Percentiles rank a stretch among this genome's conserved stretches.
Evolutionary conservation across 2,329 filamentous ascomycete genomes (phyloP).

Genomic region (Cucurbitaria berberidis): DNA sequence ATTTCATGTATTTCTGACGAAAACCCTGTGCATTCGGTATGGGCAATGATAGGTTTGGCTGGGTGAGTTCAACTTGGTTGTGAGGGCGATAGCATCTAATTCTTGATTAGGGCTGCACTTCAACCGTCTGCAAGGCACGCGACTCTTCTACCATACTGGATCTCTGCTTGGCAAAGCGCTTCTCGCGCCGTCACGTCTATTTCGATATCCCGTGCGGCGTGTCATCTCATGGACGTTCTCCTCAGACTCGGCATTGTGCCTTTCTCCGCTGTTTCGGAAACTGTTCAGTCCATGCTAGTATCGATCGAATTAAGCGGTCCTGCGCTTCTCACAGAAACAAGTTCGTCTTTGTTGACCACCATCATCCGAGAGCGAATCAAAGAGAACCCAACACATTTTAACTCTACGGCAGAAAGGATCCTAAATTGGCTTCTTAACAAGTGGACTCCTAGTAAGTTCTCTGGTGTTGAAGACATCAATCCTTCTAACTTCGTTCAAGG

Average conservation of each 20-base stretch:
- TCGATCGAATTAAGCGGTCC: conserved; percentile 85
- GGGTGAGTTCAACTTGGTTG: conserved; percentile 61
- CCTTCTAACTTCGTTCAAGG: conserved; percentile 35
- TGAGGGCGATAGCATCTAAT: conserved; percentile 7
- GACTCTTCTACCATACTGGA: conserved; percentile 63
- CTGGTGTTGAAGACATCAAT: too few species aligned
- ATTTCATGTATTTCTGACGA: conserved; percentile 71
- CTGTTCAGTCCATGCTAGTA: conserved; percentile 73
- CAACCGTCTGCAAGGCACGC: conserved; percentile 31
- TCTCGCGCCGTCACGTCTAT: conserved; percentile 73
- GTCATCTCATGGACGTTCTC: conserved; percentile 72
- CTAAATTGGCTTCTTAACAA: conserved; percentile 81
- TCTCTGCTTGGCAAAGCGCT: conserved; percentile 76
- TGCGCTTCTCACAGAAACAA: conserved; percentile 77
- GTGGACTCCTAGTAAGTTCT: conserved; percentile 77
- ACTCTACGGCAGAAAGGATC: conserved; percentile 71
- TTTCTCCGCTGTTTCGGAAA: conserved; percentile 70
- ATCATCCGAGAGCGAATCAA: conserved; percentile 70
- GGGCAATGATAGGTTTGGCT: conserved; percentile 83
- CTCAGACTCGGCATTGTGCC: conserved; percentile 70
- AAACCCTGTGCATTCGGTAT: conserved; percentile 66
- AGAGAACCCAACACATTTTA: conserved; percentile 71
- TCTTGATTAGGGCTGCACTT: conserved; percentile 34
- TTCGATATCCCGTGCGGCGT: conserved; percentile 76
- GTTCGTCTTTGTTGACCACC: conserved; percentile 73